These are phyloP conservation scores for Debaryomyces prosopidis DNA, from an alignment of 805 yeast species.

Conservation along the genomic window DNA sequence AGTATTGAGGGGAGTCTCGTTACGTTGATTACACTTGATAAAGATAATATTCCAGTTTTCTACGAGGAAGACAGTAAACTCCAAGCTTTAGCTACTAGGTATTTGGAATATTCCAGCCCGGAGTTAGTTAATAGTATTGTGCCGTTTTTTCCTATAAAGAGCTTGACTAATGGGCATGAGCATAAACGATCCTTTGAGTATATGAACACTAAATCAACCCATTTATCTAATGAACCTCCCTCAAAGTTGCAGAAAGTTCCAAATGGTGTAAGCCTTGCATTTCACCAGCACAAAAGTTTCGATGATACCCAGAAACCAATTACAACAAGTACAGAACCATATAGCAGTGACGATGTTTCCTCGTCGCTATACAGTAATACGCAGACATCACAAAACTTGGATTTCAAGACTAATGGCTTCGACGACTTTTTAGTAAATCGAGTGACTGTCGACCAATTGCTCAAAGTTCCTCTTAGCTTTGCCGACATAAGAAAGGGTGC, in stretches of 20 bases:
- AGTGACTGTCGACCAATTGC: slow-evolving; percentile 5
- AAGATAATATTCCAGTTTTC: slow-evolving; percentile 1
- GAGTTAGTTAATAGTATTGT: background rate
- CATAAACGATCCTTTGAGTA: too few relatives aligned
- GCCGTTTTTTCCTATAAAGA: background rate
- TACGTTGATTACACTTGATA: slow-evolving; percentile 3
- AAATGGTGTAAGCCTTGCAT: slow-evolving; percentile 7
- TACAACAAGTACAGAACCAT: slow-evolving; percentile 1
- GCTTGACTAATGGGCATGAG: background rate
- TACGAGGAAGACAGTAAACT: slow-evolving; percentile 3
- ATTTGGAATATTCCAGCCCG: background rate
- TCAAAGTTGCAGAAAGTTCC: slow-evolving; percentile 4
- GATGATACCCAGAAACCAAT: slow-evolving; percentile 10
- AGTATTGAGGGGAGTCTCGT: slow-evolving; percentile 9
- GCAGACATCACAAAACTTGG: background rate
- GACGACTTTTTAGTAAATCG: slow-evolving; percentile 6
- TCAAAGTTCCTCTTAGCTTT: slow-evolving; percentile 6
- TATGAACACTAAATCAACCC: background rate
- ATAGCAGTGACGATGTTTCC: background rate
- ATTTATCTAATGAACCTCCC: slow-evolving; percentile 2
- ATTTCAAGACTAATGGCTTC: slow-evolving; percentile 1
- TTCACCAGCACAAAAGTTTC: slow-evolving; percentile 6
- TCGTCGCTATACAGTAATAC: slow-evolving; percentile 1
- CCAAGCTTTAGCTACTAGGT: background rate
- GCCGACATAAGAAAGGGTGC: slow-evolving; percentile 11